Base-by-base conservation (phyloP, 1,284 basidiomycete species). In the Mycena citricolor region DNA sequence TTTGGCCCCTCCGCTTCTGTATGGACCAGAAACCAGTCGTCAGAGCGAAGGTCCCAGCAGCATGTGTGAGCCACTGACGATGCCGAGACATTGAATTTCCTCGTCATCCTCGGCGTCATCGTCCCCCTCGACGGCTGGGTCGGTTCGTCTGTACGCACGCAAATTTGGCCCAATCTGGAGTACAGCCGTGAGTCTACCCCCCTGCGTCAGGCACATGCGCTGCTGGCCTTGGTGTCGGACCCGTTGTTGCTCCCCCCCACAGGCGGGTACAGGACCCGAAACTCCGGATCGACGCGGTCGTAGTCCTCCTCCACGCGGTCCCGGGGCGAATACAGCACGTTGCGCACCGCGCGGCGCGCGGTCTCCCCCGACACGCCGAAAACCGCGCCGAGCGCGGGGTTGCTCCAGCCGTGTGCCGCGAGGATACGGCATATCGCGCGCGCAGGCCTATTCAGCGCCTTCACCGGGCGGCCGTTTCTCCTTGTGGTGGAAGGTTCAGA, bases 401-500 rank as follows among this genome's bases (percentile, higher is more conserved):
- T 8, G 0, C 25, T 8, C 40, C 40, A 42, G 3, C 25, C 40
- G 25, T 29, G 32, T 3, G 17, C n/a, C 6, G 23, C 22, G 13
- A 29, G 16, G 5, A 42, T 34, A 2, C 40, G 32, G n/a, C 32
- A 35, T 3, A 42, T 35, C 0, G 32, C 40, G 24, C 40, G 40
- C 8, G 32, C 40, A 19, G 20, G 21, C 13, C 40, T n/a, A 17
- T 42, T 42, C 14, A 41, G 5, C 13, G 11, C 39, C 16, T 41
- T 41, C n/a, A n/a, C n/a, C n/a, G n/a, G n/a, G n/a, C n/a, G n/a
- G n/a, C n/a, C n/a, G n/a, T n/a, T n/a, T n/a, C n/a, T n/a, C n/a
- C n/a, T n/a, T n/a, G n/a, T n/a, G n/a, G n/a, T n/a, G n/a, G n/a
- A n/a, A n/a, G n/a, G n/a, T n/a, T n/a, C n/a, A n/a, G n/a, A n/a